Conservation (phyloP, 2,329 filamentous ascomycete species). For the Ophiocordyceps sinensis region DNA sequence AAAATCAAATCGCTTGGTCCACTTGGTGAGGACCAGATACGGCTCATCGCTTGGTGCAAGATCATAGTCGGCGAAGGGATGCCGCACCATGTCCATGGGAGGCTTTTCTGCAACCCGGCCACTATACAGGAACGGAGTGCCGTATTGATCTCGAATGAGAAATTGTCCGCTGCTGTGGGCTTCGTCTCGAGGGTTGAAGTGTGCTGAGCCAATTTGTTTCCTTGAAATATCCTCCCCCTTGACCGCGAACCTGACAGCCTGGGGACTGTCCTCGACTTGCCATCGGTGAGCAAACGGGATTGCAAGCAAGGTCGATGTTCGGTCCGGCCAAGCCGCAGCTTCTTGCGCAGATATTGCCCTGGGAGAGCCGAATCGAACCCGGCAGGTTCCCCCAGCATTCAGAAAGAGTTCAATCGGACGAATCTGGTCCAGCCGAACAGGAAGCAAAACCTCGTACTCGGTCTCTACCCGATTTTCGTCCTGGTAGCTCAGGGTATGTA, state of each 20-base stretch:
- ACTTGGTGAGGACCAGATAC: slow-evolving; percentile 33
- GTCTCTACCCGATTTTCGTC: slow-evolving; percentile 14
- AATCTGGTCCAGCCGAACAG: slow-evolving; percentile 23
- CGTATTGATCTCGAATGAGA: slow-evolving; percentile 24
- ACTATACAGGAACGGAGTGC: slow-evolving; percentile 26
- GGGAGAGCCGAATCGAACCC: slow-evolving; percentile 9
- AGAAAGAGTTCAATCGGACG: slow-evolving; percentile 25
- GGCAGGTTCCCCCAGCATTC: slow-evolving; percentile 20
- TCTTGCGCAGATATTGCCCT: slow-evolving; percentile 8
- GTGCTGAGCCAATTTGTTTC: slow-evolving; percentile 15
- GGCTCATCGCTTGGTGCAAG: slow-evolving; percentile 27
- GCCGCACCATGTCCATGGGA: slow-evolving; percentile 20
- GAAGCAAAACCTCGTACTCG: slow-evolving; percentile 29
- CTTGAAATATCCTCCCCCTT: slow-evolving; percentile 10
- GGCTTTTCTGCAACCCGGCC: slow-evolving; percentile 30
- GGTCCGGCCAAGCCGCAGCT: slow-evolving; percentile 16
- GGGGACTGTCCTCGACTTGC: slow-evolving; percentile 20
- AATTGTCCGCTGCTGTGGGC: slow-evolving; percentile 7
- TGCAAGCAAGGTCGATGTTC: slow-evolving; percentile 29
- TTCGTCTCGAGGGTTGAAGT: slow-evolving; percentile 13
- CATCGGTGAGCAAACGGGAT: slow-evolving; percentile 35
- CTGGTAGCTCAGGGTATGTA: slow-evolving; percentile 17
- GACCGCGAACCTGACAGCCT: slow-evolving; percentile 28
- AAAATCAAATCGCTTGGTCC: slow-evolving; percentile 44
- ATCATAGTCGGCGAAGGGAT: slow-evolving; percentile 19